phyloP scores from a whole-genome alignment of 495 filamentous ascomycete genomes.

The Daldinia loculata region DNA sequence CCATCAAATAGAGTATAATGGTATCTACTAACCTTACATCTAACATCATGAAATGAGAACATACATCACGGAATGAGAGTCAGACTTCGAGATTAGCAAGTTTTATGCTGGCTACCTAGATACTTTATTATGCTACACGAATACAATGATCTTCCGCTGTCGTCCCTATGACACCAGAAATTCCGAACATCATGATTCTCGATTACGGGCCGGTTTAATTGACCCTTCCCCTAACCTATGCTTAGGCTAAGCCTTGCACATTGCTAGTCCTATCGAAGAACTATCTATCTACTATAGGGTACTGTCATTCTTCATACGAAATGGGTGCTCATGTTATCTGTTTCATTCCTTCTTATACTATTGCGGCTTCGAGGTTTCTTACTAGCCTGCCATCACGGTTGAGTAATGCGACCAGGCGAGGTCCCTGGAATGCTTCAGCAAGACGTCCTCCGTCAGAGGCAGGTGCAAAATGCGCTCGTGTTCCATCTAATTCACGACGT shows the following conservation, averaged over 20 bases:
- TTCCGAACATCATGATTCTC: conserved; percentile 5
- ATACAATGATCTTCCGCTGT: conserved; percentile 6
- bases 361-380: conserved; percentile 2
- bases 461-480: conserved; percentile 66
- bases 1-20: too few species aligned
- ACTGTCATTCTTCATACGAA: neutral
- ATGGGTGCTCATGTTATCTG: neutral
- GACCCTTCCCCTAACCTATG: neutral
- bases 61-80: neutral
- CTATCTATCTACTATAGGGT: conserved; percentile 33
- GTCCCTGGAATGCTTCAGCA: conserved; percentile 71
- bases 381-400: conserved; percentile 36
- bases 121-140: conserved; percentile 37
- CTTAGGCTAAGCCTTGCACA: neutral
- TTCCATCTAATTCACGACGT: conserved; percentile 46
- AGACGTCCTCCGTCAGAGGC: conserved; percentile 75
- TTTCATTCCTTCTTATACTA: conserved; percentile 2
- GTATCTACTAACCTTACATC: neutral
- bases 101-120: conserved; percentile 30
- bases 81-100: conserved; percentile 17
- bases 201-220: conserved; percentile 3
- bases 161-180: conserved; percentile 4
- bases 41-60: neutral
- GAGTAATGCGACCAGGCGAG: conserved; percentile 74
- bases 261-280: neutral